Percentiles rank a stretch among this genome's conserved stretches.
phyloP scores from a whole-genome alignment of 2,329 filamentous ascomycete species.

The Penicillium vulpinum region DNA sequence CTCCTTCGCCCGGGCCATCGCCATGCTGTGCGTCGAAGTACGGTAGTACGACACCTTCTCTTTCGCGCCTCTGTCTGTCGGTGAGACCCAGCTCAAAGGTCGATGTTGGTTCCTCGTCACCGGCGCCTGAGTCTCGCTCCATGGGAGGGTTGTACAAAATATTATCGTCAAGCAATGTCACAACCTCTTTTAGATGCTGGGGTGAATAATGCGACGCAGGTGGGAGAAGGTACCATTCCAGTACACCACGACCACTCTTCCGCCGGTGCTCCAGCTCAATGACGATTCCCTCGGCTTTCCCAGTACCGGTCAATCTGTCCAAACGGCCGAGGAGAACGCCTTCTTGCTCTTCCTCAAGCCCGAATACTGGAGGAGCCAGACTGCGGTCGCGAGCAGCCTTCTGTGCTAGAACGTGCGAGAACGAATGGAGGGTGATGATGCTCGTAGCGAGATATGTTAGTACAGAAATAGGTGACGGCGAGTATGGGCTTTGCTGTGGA shows the following conservation, averaged over 20 bases:
- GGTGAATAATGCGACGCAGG: slow-evolving; percentile 46
- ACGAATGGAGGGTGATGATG: slow-evolving; percentile 70
- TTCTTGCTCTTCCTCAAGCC: slow-evolving; percentile 73
- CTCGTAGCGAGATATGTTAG: slow-evolving; percentile 87
- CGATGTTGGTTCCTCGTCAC: slow-evolving; percentile 62
- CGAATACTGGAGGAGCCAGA: slow-evolving; percentile 73
- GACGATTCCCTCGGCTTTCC: slow-evolving; percentile 62
- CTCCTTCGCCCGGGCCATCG: slow-evolving; percentile 72
- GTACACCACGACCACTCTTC: slow-evolving; percentile 74
- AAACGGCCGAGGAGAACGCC: slow-evolving; percentile 71
- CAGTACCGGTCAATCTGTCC: slow-evolving; percentile 34
- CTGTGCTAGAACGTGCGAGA: slow-evolving; percentile 71
- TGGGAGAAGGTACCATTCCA: slow-evolving; percentile 66
- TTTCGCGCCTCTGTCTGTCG: slow-evolving; percentile 81
- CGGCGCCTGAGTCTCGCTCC: slow-evolving; percentile 42
- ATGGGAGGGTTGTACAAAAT: slow-evolving; percentile 61
- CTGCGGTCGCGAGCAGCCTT: slow-evolving; percentile 77
- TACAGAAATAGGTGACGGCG: slow-evolving; percentile 69
- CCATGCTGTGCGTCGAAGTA: slow-evolving; percentile 94
- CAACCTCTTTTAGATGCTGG: slow-evolving; percentile 52
- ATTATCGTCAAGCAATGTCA: slow-evolving; percentile 73
- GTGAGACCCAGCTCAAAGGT: slow-evolving; percentile 88
- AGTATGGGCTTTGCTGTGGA: slow-evolving; percentile 40
- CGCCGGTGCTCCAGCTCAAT: slow-evolving; percentile 83
- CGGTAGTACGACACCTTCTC: slow-evolving; percentile 86